Evolutionary conservation across 1,284 basidiomycete genomes (phyloP).

Genomic region (Rhodotorula sp.): DNA sequence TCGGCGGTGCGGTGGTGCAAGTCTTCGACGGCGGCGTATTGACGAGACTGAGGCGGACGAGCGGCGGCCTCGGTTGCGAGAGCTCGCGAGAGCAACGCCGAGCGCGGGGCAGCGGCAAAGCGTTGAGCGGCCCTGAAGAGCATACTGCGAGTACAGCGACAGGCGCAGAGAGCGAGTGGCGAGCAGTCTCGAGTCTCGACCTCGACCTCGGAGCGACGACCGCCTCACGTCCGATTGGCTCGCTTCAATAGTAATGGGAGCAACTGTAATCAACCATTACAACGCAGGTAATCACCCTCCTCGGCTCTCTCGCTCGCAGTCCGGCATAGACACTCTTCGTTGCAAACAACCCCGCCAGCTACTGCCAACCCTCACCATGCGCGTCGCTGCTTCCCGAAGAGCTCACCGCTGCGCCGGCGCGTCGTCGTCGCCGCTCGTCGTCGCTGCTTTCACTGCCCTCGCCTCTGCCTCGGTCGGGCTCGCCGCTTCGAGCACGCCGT

Average conservation of each 20-base stretch:
- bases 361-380: too few species aligned
- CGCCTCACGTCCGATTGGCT: neutral
- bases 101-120: neutral
- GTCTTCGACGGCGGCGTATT: slow-evolving; percentile 44
- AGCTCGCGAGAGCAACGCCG: slow-evolving; percentile 5
- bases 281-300: too few species aligned
- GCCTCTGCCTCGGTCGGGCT: neutral
- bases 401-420: neutral
- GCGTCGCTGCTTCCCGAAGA: too few species aligned
- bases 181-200: neutral
- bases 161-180: neutral
- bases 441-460: neutral
- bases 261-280: too few species aligned
- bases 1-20: slow-evolving; percentile 72
- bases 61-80: slow-evolving; percentile 28
- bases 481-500: slow-evolving; percentile 10
- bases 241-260: too few species aligned
- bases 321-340: too few species aligned
- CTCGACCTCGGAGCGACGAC: neutral
- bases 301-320: too few species aligned
- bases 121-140: neutral
- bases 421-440: neutral
- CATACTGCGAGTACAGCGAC: too few species aligned
- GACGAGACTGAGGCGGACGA: slow-evolving; percentile 15
- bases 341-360: too few species aligned